Evolutionary conservation across 305 asterid genomes (phyloP).

Genomic region (Fraxinus dipetala): DNA sequence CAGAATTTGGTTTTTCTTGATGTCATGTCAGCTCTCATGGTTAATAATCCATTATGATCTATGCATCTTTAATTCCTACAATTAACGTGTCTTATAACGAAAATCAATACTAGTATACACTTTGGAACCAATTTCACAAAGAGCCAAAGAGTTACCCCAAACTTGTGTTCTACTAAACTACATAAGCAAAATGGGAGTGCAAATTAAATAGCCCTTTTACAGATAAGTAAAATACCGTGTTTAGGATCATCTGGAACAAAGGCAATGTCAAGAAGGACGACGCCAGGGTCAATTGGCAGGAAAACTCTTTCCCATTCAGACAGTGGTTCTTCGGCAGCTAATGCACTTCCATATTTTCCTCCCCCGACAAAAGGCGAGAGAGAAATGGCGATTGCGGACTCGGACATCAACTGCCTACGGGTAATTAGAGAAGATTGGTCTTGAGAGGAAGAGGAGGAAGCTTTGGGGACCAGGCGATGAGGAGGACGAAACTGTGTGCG

Average conservation of each 20-base stretch:
- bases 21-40: not conserved
- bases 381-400: constrained; percentile 44
- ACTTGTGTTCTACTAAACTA: not conserved
- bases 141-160: not conserved
- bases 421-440: constrained; percentile 24
- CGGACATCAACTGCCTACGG: constrained; percentile 62
- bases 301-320: constrained; percentile 91
- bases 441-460: constrained; percentile 22
- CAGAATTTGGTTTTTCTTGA: not conserved
- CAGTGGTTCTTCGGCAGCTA: constrained; percentile 57
- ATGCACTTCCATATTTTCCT: constrained; percentile 29
- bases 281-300: constrained; percentile 88
- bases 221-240: constrained; percentile 48
- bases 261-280: constrained; percentile 83
- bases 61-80: not conserved
- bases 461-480: constrained; percentile 25
- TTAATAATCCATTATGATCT: not conserved
- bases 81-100: not conserved
- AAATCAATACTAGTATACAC: not conserved
- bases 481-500: not conserved
- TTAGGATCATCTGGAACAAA: constrained; percentile 80
- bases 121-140: not conserved
- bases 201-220: not conserved
- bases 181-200: not conserved
- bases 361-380: constrained; percentile 36